These are phyloP conservation scores for Solanum chiquidenum DNA, from an alignment of 257 asterid species.

Conservation along the genomic window DNA sequence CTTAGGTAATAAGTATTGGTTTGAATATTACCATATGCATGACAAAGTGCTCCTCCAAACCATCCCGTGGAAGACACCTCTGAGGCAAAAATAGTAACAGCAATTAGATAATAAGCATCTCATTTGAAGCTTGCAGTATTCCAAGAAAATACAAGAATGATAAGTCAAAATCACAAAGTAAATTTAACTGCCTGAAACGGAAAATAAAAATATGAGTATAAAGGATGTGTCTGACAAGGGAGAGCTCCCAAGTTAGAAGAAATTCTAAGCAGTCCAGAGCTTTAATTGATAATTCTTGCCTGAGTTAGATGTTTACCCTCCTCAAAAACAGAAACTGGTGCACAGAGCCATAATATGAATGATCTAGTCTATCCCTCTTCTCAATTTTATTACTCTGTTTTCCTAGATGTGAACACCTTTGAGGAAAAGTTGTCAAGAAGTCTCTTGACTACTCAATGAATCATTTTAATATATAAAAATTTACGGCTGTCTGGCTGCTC, in stretches of 20 bases:
- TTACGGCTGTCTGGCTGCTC: not conserved
- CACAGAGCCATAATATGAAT: not conserved
- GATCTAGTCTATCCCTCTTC: not conserved
- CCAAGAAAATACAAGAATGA: not conserved
- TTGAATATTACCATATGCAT: slow-evolving; percentile 67
- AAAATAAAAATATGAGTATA: not conserved
- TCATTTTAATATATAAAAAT: not conserved
- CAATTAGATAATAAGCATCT: not conserved
- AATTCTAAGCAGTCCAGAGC: not conserved
- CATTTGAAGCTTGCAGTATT: not conserved
- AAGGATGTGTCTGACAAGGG: not conserved
- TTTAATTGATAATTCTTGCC: not conserved
- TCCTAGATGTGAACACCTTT: not conserved
- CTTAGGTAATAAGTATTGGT: not conserved
- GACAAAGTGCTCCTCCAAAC: slow-evolving; percentile 87
- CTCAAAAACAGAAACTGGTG: not conserved
- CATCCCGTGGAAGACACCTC: slow-evolving; percentile 89
- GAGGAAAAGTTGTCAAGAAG: not conserved
- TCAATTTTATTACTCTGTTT: not conserved
- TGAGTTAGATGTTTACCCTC: not conserved
- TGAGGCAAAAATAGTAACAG: slow-evolving; percentile 15
- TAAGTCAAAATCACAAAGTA: not conserved
- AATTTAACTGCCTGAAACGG: not conserved
- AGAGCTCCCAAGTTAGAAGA: not conserved
- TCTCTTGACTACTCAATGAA: not conserved